Conservation (phyloP, 805 yeast species). For the Wickerhamomyces alni region DNA sequence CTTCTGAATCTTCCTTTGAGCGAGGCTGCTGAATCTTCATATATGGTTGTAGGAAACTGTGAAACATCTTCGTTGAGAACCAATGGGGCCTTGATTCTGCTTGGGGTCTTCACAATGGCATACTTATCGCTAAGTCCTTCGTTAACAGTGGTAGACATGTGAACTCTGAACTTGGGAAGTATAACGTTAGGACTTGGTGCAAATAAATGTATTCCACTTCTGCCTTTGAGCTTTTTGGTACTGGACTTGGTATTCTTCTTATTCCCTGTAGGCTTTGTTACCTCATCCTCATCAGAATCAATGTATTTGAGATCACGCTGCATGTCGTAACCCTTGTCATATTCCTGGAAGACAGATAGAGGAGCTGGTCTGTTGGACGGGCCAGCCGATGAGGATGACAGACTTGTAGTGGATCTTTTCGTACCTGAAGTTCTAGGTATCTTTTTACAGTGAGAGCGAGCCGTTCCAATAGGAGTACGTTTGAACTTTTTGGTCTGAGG, state of each 20-base stretch:
- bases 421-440: too few relatives aligned
- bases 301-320: not conserved
- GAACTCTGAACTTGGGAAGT: slow-evolving; percentile 15
- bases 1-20: slow-evolving; percentile 3
- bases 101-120: slow-evolving; percentile 10
- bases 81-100: not conserved
- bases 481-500: not conserved
- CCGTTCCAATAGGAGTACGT: not conserved
- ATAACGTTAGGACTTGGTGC: slow-evolving; percentile 8
- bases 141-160: slow-evolving; percentile 12
- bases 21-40: not conserved
- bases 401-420: not conserved
- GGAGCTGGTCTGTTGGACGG: too few relatives aligned
- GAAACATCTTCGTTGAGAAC: slow-evolving; percentile 3
- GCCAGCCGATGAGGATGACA: too few relatives aligned
- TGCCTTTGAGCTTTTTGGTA: not conserved
- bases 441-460: not conserved
- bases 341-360: not conserved
- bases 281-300: not conserved
- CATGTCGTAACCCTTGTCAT: not conserved
- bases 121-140: slow-evolving; percentile 16
- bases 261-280: not conserved
- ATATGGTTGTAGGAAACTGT: not conserved
- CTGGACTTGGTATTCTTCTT: too few relatives aligned
- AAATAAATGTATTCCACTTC: slow-evolving; percentile 3